A percentile compares a stretch with the other conserved stretches of the same genome.
Evolutionary conservation across 75 land plant species (phyloP).

Genomic region (Sequoiadendron giganteum): DNA sequence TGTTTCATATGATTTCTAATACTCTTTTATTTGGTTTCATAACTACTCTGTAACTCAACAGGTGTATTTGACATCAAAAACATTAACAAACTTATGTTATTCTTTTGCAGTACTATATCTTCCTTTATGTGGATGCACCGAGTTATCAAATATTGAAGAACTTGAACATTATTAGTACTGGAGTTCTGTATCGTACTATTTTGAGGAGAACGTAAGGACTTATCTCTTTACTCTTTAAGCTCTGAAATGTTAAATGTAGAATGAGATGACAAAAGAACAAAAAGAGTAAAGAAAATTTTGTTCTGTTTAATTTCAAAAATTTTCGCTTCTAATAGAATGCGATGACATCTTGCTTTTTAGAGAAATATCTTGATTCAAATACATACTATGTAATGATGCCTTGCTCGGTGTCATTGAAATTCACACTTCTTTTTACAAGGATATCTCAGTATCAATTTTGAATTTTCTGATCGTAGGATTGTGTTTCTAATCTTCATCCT

Average conservation of each 20-base stretch:
- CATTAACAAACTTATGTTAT: neutral
- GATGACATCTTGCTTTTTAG: neutral
- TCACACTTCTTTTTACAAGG: neutral
- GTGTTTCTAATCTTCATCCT: neutral
- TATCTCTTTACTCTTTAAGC: neutral
- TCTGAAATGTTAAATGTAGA: neutral
- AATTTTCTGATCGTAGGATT: neutral
- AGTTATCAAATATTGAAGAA: constrained; percentile 89
- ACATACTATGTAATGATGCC: neutral
- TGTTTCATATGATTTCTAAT: neutral
- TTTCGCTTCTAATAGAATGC: neutral
- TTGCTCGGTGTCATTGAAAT: neutral
- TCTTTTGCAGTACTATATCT: constrained; percentile 75
- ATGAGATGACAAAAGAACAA: neutral
- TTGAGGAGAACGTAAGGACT: constrained; percentile 61
- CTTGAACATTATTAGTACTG: constrained; percentile 85
- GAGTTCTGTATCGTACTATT: constrained; percentile 70
- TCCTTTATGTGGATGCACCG: constrained; percentile 91
- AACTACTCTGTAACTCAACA: neutral
- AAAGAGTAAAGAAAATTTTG: too few species aligned
- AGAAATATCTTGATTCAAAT: neutral
- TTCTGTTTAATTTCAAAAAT: neutral
- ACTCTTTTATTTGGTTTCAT: neutral
- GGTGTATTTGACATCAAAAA: neutral
- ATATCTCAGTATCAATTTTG: too few species aligned